Base-by-base conservation (phyloP, 305 asterid species). In the Fraxinus xanthoxyloides region DNA sequence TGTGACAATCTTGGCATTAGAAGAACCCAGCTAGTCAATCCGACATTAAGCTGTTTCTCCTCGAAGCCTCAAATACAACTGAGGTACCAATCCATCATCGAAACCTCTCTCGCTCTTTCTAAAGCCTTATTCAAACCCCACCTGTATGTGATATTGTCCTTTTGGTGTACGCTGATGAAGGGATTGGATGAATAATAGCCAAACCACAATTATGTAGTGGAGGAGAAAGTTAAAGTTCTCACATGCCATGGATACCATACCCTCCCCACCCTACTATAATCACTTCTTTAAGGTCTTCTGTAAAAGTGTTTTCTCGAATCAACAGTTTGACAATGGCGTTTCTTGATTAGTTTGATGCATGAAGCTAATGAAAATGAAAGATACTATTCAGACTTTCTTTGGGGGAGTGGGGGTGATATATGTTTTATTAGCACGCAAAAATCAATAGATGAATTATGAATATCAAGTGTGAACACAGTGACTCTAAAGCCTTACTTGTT, bases 21-120 rank as follows among this genome's bases (percentile, higher is more conserved):
- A 51, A 4, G 21, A 48, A 48, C 21, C 23, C 30, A 61, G 30
- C 70, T 7, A 61, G 70, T 61, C 15, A 61, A 61, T 61, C 32
- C 70, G 70, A 61, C 70, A 61, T 61, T 59, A 7, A n/a, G 12
- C 78, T 70, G 76, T 78, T 5, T 17, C 67, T 12, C 82, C 82
- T 70, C 84, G 43, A 54, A 79, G 32, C 34, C 84, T 38, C 17
- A 30, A 56, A 48, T 24, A 38, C 77, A 76, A 63, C 84, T 31
- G 21, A 36, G 81, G 80, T 65, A 48, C 87, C 83, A 81, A 78
- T 85, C 76, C 24, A 2, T 2, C 12, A 3, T 77, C 21, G 82
- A 76, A 79, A 79, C 1, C 56, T 8, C 26, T 56, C 77, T 65
- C 38, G 38, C 51, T 38, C 38, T 63, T 23, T 72, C 82, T 82